phyloP scores from a whole-genome alignment of 1,284 basidiomycete genomes.

The Pseudozyma sp. region DNA sequence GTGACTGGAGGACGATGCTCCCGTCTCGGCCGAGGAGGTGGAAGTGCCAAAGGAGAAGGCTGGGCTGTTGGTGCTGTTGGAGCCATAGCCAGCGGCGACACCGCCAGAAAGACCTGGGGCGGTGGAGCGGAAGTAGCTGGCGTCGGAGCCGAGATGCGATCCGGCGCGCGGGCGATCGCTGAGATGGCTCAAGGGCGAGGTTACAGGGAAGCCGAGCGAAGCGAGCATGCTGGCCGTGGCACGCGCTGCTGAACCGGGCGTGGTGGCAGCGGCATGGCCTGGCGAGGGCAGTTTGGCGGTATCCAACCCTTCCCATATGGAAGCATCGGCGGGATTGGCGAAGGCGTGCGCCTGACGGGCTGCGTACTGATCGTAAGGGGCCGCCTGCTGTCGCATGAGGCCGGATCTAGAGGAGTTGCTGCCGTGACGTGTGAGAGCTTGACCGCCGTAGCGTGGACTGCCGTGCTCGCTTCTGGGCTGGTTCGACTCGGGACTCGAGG shows the following conservation, averaged over 20 bases:
- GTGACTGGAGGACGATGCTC: slow-evolving; percentile 22
- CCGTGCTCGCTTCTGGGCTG: slow-evolving; percentile 56
- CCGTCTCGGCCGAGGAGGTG: slow-evolving; percentile 26
- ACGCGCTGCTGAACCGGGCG: slow-evolving; percentile 40
- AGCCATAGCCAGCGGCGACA: slow-evolving; percentile 20
- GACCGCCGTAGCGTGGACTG: slow-evolving; percentile 51
- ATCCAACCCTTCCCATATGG: slow-evolving; percentile 53
- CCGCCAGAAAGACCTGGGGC: slow-evolving; percentile 40
- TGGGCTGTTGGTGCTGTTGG: slow-evolving; percentile 35
- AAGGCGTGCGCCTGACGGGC: slow-evolving; percentile 19
- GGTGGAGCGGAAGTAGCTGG: slow-evolving; percentile 50
- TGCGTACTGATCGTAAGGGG: slow-evolving; percentile 30
- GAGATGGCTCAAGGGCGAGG: slow-evolving; percentile 49
- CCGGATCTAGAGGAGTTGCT: slow-evolving; percentile 44
- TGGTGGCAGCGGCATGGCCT: slow-evolving; percentile 33
- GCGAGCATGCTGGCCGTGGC: slow-evolving; percentile 42
- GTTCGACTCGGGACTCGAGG: slow-evolving; percentile 60
- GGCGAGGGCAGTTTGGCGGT: slow-evolving; percentile 50
- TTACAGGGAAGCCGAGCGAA: slow-evolving; percentile 46
- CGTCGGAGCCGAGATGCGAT: slow-evolving; percentile 34
- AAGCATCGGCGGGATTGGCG: slow-evolving; percentile 34
- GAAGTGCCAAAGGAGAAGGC: slow-evolving; percentile 47
- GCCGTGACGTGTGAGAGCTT: slow-evolving; percentile 42
- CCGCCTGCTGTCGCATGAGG: slow-evolving; percentile 16
- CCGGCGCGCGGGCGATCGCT: slow-evolving; percentile 35